Evolutionary conservation across 179 eudicot genomes (phyloP).

Genomic region (Heliamphora pulchella): DNA sequence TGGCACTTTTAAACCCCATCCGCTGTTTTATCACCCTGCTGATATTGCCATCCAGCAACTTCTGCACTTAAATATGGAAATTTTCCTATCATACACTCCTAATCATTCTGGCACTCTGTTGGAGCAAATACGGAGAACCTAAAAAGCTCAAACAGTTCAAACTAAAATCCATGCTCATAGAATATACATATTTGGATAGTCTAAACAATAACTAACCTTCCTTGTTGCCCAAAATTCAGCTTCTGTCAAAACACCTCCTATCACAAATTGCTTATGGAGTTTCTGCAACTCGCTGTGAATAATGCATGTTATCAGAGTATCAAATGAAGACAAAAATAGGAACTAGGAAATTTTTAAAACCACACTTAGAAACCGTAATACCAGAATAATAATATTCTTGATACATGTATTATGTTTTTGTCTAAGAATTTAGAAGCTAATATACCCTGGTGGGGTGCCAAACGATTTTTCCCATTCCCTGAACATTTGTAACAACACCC

Average conservation of each 20-base stretch:
- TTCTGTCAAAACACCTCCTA: constrained; percentile 64
- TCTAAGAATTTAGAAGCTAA: neutral
- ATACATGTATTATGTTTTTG: neutral
- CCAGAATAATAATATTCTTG: neutral
- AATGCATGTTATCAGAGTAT: constrained; percentile 8
- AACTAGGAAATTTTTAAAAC: neutral
- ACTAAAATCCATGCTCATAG: neutral
- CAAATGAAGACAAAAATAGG: constrained; percentile 1
- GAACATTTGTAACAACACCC: neutral
- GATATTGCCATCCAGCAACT: constrained; percentile 57
- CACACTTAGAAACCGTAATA: neutral
- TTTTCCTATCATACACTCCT: neutral
- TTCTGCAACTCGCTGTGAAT: constrained; percentile 74
- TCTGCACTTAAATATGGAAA: constrained; percentile 47
- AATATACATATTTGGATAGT: neutral
- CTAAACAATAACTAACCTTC: constrained; percentile 44
- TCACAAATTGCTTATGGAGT: constrained; percentile 83
- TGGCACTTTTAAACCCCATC: constrained; percentile 82
- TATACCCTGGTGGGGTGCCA: neutral
- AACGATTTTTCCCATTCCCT: neutral
- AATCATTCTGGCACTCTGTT: neutral
- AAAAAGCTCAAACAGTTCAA: constrained; percentile 5
- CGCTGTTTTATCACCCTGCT: constrained; percentile 49
- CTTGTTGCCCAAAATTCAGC: constrained; percentile 97
- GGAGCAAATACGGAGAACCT: neutral